Conservation (phyloP, 169 alveolate genomes). For the Babesia gibsoni region DNA sequence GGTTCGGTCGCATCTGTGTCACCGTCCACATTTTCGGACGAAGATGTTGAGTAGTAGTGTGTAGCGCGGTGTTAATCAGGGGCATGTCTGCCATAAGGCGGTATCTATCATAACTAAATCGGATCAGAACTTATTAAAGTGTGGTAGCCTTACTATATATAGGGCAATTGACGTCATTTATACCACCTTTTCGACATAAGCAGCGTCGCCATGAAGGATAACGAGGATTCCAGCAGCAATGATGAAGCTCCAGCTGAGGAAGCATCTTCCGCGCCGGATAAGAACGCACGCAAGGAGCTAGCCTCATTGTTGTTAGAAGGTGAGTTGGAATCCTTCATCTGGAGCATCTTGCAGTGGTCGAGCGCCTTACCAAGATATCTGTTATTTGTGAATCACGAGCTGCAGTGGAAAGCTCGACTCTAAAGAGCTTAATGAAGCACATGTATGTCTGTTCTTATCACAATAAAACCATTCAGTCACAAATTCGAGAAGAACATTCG, state of each 20-base stretch:
- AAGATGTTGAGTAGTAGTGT: too few species aligned
- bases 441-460: constrained; percentile 2
- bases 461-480: constrained; percentile 1
- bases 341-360: constrained; percentile 39
- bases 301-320: constrained; percentile 26
- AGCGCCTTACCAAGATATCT: constrained; percentile 55
- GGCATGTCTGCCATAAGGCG: too few species aligned
- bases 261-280: background rate
- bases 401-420: constrained; percentile 14
- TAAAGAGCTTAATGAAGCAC: constrained; percentile 52
- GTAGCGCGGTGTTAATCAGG: too few species aligned
- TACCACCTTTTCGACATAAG: too few species aligned
- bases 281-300: background rate
- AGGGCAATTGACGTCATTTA: too few species aligned
- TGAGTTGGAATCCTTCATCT: background rate
- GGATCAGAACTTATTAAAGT: too few species aligned
- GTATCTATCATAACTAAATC: too few species aligned
- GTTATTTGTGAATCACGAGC: constrained; percentile 45
- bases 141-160: too few species aligned
- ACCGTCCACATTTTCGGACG: too few species aligned
- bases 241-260: constrained; percentile 32
- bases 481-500: constrained; percentile 47
- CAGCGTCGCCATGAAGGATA: constrained; percentile 13
- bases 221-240: constrained; percentile 59
- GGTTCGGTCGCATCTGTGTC: too few species aligned